These are phyloP conservation scores for Amylocarpus encephaloides DNA, from an alignment of 2,329 filamentous ascomycete genomes.

Conservation along the genomic window DNA sequence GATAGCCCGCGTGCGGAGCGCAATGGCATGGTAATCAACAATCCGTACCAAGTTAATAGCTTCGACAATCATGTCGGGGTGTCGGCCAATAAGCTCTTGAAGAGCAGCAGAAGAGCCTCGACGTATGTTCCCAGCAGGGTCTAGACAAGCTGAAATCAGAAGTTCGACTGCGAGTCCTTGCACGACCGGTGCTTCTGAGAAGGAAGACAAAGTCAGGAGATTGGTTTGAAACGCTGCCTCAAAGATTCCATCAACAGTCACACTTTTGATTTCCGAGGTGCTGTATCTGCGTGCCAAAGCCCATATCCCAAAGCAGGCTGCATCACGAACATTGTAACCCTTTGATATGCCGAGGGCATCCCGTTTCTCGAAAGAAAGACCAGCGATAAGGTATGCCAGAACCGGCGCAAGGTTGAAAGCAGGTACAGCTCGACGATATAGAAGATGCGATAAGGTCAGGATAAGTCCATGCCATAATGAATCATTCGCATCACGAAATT, in stretches of 20 bases:
- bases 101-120: conserved; percentile 87
- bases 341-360: conserved; percentile 77
- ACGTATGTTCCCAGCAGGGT: conserved; percentile 88
- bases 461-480: conserved; percentile 90
- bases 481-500: conserved; percentile 71
- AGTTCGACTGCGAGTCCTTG: conserved; percentile 78
- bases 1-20: conserved; percentile 76
- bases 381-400: conserved; percentile 69
- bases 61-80: conserved; percentile 75
- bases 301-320: conserved; percentile 95
- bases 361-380: conserved; percentile 82
- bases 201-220: neutral
- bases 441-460: conserved; percentile 75
- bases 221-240: conserved; percentile 14
- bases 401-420: conserved; percentile 64
- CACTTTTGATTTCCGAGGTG: conserved; percentile 65
- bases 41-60: conserved; percentile 83
- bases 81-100: conserved; percentile 87
- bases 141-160: conserved; percentile 73
- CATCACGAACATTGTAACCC: conserved; percentile 87
- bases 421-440: conserved; percentile 79
- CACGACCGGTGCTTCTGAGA: conserved; percentile 43
- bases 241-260: conserved; percentile 39
- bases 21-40: conserved; percentile 90
- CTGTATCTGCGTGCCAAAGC: conserved; percentile 80